Base-by-base conservation (phyloP, 2,329 filamentous ascomycete species). In the Diaporthe batatas region DNA sequence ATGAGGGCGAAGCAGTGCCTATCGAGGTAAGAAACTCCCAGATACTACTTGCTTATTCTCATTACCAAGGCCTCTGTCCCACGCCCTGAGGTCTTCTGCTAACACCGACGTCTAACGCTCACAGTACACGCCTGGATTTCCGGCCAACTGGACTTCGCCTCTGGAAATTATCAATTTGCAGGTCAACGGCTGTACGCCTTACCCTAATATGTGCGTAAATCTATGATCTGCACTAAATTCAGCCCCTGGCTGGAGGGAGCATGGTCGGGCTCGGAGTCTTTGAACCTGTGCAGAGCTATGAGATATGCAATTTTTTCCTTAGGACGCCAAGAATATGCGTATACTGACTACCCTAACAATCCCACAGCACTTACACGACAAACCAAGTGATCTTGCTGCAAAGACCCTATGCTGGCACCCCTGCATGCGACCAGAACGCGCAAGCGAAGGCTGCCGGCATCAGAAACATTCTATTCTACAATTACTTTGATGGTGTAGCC, bases 81-180 rank as follows among this genome's bases (percentile, higher is more conserved):
- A 49, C 16, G 7, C 18, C 16, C 25, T 14, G 18, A 23, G 42
- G 42, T 29, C n/a, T 21, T 34, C 44, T 6, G 12, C 44, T 65
- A 14, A 65, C 44, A 11, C 29, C 16, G 29, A 29, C 29, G 29
- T 29, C 29, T 4, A 18, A 11, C 34, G 21, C 14, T 36, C 6
- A 18, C 23, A 65, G 59, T 71, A 71, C 10, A 23, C 69, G 10
- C 69, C 69, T 12, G 69, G 69, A 16, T 71, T 71, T n/a, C 69
- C 69, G 21, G 69, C 69, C 6, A 71, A 71, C 39, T 71, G 69
- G 69, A 55, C 69, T 23, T 62, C 58, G 7, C 69, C 69, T 23
- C 49, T 71, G 21, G 55, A 71, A 39, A 64, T 71, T n/a, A 65
- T 71, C 23, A 62, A 62, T 6, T 47, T 62, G 16, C 49, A 53